Evolutionary conservation across 179 eudicot species (phyloP).

Genomic region (Sideroxylon spinosum): DNA sequence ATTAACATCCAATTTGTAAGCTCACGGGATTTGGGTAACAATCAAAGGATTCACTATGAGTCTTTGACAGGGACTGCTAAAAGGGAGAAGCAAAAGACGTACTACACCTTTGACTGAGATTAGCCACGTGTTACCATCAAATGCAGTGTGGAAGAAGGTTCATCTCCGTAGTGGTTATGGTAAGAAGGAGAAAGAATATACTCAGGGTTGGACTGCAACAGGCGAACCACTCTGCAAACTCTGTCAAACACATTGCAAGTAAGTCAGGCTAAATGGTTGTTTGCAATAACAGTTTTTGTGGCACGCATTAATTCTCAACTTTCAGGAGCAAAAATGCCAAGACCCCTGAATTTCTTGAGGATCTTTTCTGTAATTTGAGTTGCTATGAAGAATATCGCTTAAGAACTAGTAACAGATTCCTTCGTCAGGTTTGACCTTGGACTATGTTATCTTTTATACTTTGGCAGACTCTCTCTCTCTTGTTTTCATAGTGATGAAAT

Average conservation of each 20-base stretch:
- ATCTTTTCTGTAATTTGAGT: conserved; percentile 70
- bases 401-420: conserved; percentile 73
- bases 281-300: not conserved
- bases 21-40: not conserved
- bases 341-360: conserved; percentile 74
- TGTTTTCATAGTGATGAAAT: not conserved
- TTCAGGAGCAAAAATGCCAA: conserved; percentile 68
- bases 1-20: not conserved
- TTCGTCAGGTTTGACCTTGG: conserved; percentile 60
- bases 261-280: conserved; percentile 24
- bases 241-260: conserved; percentile 84
- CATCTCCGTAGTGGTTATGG: conserved; percentile 38
- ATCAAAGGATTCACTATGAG: not conserved
- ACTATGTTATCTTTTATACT: not conserved
- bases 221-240: conserved; percentile 93
- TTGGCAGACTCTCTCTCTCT: not conserved
- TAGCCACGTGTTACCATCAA: conserved; percentile 52
- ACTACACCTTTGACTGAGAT: conserved; percentile 72
- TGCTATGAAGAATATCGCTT: conserved; percentile 80
- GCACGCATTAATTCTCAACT: conserved; percentile 1
- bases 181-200: conserved; percentile 48
- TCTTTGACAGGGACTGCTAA: conserved; percentile 67
- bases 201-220: conserved; percentile 66
- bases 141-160: conserved; percentile 69
- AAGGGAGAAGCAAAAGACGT: conserved; percentile 74